Evolutionary conservation across 1,284 basidiomycete genomes (phyloP).

Genomic region (Ustilago hordei): DNA sequence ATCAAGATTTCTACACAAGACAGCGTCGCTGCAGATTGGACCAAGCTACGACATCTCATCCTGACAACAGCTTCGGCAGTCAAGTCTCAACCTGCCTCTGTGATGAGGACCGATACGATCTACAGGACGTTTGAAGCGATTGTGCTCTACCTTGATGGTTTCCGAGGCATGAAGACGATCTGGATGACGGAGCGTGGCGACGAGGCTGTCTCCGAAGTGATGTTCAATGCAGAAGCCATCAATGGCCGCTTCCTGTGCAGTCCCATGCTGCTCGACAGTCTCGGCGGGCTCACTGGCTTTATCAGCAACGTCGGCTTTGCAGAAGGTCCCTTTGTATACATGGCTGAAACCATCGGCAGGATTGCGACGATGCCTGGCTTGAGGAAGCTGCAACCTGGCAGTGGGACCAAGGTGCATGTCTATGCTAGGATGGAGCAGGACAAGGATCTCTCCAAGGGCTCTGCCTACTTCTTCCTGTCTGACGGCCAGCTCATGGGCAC

Average conservation of each 20-base stretch:
- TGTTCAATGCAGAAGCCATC: slow-evolving; percentile 25
- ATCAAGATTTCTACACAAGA: slow-evolving; percentile 16
- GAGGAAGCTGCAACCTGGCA: slow-evolving; percentile 23
- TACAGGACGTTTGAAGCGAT: slow-evolving; percentile 53
- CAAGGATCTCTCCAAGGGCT: slow-evolving; percentile 38
- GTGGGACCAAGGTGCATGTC: slow-evolving; percentile 19
- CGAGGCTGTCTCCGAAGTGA: slow-evolving; percentile 47
- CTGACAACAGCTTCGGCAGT: slow-evolving; percentile 19
- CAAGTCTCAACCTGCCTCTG: slow-evolving; percentile 12
- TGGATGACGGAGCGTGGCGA: slow-evolving; percentile 40
- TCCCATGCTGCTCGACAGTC: slow-evolving; percentile 53
- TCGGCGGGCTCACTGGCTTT: slow-evolving; percentile 54
- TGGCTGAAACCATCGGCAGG: slow-evolving; percentile 48
- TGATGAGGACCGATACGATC: slow-evolving; percentile 33
- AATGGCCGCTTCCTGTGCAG: slow-evolving; percentile 42
- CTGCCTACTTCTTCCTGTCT: slow-evolving; percentile 38
- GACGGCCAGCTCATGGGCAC: slow-evolving; percentile 37
- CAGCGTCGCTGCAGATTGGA: slow-evolving; percentile 22
- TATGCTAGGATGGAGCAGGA: slow-evolving; percentile 43
- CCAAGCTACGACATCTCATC: slow-evolving; percentile 37
- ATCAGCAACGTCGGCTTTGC: slow-evolving; percentile 55
- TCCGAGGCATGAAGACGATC: slow-evolving; percentile 53
- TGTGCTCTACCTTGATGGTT: slow-evolving; percentile 42
- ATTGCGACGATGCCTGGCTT: slow-evolving; percentile 32
- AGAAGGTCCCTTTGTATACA: slow-evolving; percentile 40